Percentiles rank a stretch among this genome's conserved stretches.
Evolutionary conservation across 306 rosid species (phyloP).

Genomic region (Trifolium subterraneum): DNA sequence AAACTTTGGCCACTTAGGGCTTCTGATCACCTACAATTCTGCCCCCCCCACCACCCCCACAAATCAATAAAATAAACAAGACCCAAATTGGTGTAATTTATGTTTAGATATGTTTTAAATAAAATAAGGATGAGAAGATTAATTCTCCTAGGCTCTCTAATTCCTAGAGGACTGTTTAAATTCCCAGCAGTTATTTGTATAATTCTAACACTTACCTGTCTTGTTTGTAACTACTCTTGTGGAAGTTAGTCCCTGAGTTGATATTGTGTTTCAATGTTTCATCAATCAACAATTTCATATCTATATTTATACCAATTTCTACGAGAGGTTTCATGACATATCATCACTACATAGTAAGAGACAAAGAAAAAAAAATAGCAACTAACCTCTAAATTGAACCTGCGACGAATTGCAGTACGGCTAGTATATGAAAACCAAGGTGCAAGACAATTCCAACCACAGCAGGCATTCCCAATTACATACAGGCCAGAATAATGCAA

Average conservation of each 20-base stretch:
- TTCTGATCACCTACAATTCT: neutral
- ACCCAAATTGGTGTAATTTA: neutral
- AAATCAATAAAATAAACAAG: neutral
- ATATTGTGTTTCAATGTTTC: neutral
- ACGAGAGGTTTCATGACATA: neutral
- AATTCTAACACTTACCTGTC: neutral
- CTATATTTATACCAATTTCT: neutral
- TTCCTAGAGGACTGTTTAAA: neutral
- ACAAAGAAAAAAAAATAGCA: conserved; percentile 11
- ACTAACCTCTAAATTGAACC: conserved; percentile 93
- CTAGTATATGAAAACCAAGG: conserved; percentile 80
- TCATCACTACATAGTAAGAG: neutral
- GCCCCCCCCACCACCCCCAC: too few relatives aligned
- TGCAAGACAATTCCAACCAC: conserved; percentile 84
- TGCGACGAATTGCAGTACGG: conserved; percentile 83
- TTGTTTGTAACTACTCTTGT: neutral
- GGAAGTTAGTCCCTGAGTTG: neutral
- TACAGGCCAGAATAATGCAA: conserved; percentile 75
- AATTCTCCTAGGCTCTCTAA: neutral
- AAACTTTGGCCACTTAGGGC: neutral
- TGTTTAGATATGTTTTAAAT: neutral
- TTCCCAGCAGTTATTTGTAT: neutral
- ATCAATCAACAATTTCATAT: neutral
- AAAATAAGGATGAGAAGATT: neutral
- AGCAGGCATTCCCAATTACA: conserved; percentile 70